A percentile compares a stretch with the other conserved stretches of the same genome.
Evolutionary conservation across 2,329 filamentous ascomycete species (phyloP).

Genomic region (Alternaria dauci): DNA sequence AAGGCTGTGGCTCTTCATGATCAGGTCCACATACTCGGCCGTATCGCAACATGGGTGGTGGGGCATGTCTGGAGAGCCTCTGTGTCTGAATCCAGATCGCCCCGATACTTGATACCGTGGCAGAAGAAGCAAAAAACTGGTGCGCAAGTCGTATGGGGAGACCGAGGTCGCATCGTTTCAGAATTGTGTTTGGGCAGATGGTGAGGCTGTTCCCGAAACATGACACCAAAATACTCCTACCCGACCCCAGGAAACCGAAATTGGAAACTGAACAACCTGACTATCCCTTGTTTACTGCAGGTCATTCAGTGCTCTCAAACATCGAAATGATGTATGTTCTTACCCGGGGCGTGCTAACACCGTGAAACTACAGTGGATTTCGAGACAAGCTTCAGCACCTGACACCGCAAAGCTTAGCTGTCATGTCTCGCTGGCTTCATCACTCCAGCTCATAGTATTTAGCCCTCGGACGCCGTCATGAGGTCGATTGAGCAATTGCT

Average conservation of each 20-base stretch:
- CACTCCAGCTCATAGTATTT: constrained; percentile 6
- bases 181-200: constrained; percentile 32
- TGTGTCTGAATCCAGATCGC: background rate
- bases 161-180: constrained; percentile 38
- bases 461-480: background rate
- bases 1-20: background rate
- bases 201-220: constrained; percentile 38
- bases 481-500: constrained; percentile 13
- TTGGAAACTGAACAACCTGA: constrained; percentile 22
- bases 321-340: constrained; percentile 1
- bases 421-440: constrained; percentile 2
- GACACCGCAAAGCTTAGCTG: constrained; percentile 23
- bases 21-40: background rate
- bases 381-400: constrained; percentile 33
- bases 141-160: background rate
- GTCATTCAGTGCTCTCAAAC: constrained; percentile 11
- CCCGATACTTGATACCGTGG: background rate
- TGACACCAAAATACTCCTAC: constrained; percentile 8
- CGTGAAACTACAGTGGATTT: constrained; percentile 36
- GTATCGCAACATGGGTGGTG: background rate
- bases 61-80: constrained; percentile 1
- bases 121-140: constrained; percentile 2
- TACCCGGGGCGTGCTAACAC: constrained; percentile 16
- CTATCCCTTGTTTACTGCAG: constrained; percentile 22
- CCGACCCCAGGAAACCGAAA: constrained; percentile 13